Evolutionary conservation across 345 rosid genomes (phyloP), one percentile per base, ranked within the genome.

Genomic region (Eucalyptus brandiana): DNA sequence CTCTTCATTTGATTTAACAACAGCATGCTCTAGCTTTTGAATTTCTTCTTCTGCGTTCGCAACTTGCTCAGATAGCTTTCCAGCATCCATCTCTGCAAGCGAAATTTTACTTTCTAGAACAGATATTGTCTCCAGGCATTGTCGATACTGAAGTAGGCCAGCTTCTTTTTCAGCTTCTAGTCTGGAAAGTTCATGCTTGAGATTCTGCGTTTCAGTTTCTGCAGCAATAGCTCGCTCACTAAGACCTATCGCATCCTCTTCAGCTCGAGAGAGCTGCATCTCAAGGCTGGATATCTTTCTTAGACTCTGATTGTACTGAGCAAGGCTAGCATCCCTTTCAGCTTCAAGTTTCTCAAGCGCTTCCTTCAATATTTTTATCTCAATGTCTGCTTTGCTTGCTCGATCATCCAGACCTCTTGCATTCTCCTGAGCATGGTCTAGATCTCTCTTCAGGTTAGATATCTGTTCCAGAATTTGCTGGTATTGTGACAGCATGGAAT

Each of bases 321-420:
- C 93, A 94, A 95, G 94, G 65, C 91, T 92, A 48, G 93, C 95
- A 91, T 98, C 98, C 83, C 93, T 95, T 93, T 96, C 98, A n/a
- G 94, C 91, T 92, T 96, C 96, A 88, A 95, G 90, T 88, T 94
- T 94, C 44, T 91, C 89, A 34, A 96, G 95, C 83, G 96, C 88
- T 91, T 96, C 97, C 91, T 96, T 93, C 91, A 97, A 92, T 91
- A 93, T 90, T 91, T 93, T 93, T 76, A 93, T 94, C 92, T 98
- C 98, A 62, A 93, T 93, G 91, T 96, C 98, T 51, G 96, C 96
- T 93, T 93, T 96, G 93, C 94, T 93, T 81, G 99, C 98, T 91
- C 93, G 95, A 86, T 96, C 98, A 23, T 90, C 94, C 86, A 96
- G 94, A 47, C 94, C 95, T 49, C 88, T 89, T 12, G 95, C 97